phyloP scores from a whole-genome alignment of 331 rosid genomes.

The Spiraea crenata region DNA sequence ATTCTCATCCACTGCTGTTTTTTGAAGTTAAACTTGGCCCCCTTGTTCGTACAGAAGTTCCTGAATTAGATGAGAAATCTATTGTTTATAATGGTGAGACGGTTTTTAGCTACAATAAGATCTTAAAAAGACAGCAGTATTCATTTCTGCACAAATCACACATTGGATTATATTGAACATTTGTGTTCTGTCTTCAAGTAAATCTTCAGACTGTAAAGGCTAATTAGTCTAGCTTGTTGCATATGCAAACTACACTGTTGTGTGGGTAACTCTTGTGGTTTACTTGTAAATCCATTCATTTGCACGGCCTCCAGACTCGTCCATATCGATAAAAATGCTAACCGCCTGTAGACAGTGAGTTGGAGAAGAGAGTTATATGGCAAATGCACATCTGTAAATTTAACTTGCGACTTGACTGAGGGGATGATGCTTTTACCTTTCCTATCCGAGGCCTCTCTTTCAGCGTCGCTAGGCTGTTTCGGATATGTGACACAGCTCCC shows the following conservation, averaged over 20 bases:
- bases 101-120: too few species aligned
- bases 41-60: too few species aligned
- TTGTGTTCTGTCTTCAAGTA: neutral
- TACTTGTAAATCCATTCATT: slow-evolving; percentile 95
- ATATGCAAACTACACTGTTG: neutral
- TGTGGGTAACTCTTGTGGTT: neutral
- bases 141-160: neutral
- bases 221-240: neutral
- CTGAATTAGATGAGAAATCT: too few species aligned
- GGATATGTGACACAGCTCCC: slow-evolving; percentile 98
- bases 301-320: slow-evolving; percentile 85
- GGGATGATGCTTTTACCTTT: slow-evolving; percentile 44
- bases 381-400: neutral
- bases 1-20: too few species aligned
- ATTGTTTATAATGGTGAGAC: too few species aligned
- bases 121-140: neutral
- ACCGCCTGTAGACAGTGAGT: slow-evolving; percentile 61
- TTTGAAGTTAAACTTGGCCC: too few species aligned
- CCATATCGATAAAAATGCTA: slow-evolving; percentile 95
- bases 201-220: neutral
- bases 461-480: slow-evolving; percentile 73
- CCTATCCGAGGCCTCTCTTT: slow-evolving; percentile 97
- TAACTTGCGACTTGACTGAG: neutral
- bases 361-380: neutral
- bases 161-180: neutral